Base-by-base conservation (phyloP, 257 asterid species). In the Datura wrightii region DNA sequence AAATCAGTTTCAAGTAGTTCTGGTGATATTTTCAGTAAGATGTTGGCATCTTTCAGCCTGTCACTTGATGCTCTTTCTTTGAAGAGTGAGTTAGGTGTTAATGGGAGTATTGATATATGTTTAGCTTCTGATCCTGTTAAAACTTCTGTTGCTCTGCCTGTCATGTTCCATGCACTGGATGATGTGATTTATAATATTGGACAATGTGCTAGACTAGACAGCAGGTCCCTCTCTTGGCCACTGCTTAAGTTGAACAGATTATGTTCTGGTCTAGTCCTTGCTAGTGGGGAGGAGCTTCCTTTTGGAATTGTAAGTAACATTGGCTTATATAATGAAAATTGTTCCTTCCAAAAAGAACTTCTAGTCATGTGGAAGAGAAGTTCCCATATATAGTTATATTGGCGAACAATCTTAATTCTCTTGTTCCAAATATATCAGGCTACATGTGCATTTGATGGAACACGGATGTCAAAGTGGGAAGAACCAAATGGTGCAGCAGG, bases 201-300 rank as follows among this genome's bases (percentile, higher is more conserved):
- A 78, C 79, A 36, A 37, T 87, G 91, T 65, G 83, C 83, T 84
- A 89, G 70, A 83, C 88, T 93, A 83, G 91, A 85, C 56, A 90
- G 88, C 83, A 92, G 88, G 86, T 88, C 91, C 65, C 89, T 92
- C 54, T 85, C 91, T 85, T 92, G 97, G 98, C 99, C 98, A 88
- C 97, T 94, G 87, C 82, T 94, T 84, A 96, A 96, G 91, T 86
- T 92, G 83, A 94, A 96, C 87, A 91, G 98, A 89, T 72, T 94
- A 83, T 90, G 93, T 88, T 91, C 92, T 72, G 98, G 99, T 83
- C 91, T 91, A 71, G 93, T 96, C 88, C 98, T 88, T 86, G 98
- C 97, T 81, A 96, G 99, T 52, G 98, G 98, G 18, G 99, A 96
- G 92, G 99, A 96, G 90, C 98, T 96, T 88, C 99, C 99, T 84